Conservation (phyloP, 2,329 filamentous ascomycete species). For the Chrysoporthe deuterocubensis region DNA sequence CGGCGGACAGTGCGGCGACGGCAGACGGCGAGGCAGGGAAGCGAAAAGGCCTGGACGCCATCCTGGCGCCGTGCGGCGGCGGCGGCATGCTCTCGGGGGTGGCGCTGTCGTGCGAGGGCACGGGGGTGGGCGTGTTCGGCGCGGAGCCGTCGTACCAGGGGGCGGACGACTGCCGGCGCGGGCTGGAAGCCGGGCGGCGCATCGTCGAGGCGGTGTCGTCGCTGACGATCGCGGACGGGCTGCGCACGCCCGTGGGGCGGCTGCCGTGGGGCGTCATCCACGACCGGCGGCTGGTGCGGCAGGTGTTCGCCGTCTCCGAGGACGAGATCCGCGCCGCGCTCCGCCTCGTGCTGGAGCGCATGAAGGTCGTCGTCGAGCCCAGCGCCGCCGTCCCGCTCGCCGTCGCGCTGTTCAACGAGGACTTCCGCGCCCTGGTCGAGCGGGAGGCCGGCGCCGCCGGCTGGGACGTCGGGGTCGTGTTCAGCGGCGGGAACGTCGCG, state of each 20-base stretch:
- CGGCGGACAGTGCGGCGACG: neutral
- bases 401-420: conserved; percentile 81
- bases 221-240: conserved; percentile 85
- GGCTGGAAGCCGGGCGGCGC: conserved; percentile 65
- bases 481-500: conserved; percentile 65
- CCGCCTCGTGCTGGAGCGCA: conserved; percentile 78
- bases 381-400: conserved; percentile 84
- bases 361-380: conserved; percentile 92
- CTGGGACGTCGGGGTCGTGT: conserved; percentile 70
- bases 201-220: conserved; percentile 73
- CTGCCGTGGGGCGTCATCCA: conserved; percentile 80
- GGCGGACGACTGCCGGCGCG: conserved; percentile 79
- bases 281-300: conserved; percentile 69
- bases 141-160: conserved; percentile 84
- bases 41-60: conserved; percentile 60
- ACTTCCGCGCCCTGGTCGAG: conserved; percentile 74
- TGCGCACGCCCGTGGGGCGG: conserved; percentile 79
- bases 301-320: conserved; percentile 76
- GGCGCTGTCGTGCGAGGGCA: conserved; percentile 74
- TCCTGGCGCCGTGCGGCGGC: conserved; percentile 84
- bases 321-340: conserved; percentile 80
- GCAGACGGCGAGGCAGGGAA: conserved; percentile 13
- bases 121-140: conserved; percentile 78
- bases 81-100: conserved; percentile 87
- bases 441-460: conserved; percentile 70